Conservation (phyloP, 139 green algal genomes). For the Eudorina sp. region DNA sequence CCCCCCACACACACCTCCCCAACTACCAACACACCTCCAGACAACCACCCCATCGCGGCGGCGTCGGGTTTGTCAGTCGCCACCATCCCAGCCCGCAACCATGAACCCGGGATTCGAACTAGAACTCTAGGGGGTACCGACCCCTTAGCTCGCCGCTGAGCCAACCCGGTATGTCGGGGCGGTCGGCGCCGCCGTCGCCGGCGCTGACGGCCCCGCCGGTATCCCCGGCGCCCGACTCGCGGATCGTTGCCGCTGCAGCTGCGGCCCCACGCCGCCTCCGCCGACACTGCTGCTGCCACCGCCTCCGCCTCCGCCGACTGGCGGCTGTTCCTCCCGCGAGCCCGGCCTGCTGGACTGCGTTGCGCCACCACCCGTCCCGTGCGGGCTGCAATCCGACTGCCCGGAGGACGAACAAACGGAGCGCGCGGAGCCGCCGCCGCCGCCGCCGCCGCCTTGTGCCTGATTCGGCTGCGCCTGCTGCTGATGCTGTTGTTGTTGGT, state of each 20-base stretch:
- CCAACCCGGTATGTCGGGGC: not conserved
- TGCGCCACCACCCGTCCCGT: not conserved
- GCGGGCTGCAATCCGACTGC: not conserved
- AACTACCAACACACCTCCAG: no score
- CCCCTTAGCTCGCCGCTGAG: no score
- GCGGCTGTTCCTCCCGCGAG: not conserved
- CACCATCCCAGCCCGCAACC: no score
- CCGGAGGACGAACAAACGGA: constrained; percentile 14
- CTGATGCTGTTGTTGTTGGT: constrained; percentile 6
- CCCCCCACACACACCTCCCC: no score
- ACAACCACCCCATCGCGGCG: no score
- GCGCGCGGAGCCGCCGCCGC: not conserved
- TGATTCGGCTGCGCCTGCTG: not conserved
- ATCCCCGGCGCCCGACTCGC: constrained; percentile 9
- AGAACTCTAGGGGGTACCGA: no score
- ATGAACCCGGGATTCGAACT: no score
- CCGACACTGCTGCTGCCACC: no score
- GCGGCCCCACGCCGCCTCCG: not conserved
- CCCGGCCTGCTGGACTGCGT: constrained; percentile 16
- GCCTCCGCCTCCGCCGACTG: not conserved
- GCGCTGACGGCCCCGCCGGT: constrained; percentile 8
- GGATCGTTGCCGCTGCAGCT: not conserved
- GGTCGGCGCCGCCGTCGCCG: not conserved
- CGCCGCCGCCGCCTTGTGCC: no score
- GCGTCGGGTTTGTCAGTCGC: no score